Conservation (phyloP, 768 basidiomycete genomes). For the Leucocoprinus sp. region DNA sequence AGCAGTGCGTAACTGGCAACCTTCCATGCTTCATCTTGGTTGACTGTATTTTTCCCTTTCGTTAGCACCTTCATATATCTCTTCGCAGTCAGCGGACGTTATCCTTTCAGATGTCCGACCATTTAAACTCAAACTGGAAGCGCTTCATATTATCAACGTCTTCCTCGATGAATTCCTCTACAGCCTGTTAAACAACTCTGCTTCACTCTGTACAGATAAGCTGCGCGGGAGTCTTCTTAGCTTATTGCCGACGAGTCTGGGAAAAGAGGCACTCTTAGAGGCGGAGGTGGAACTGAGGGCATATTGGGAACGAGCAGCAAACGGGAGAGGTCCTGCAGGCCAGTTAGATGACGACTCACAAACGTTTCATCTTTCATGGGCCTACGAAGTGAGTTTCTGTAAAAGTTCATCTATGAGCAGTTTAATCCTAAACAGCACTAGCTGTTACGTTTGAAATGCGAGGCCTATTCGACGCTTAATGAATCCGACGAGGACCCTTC, state of each 20-base stretch:
- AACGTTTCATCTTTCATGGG: conserved; percentile 65
- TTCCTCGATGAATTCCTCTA: conserved; percentile 80
- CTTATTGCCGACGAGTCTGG: conserved; percentile 71
- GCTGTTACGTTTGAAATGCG: conserved; percentile 80
- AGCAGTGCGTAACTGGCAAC: conserved; percentile 27
- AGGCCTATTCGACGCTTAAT: conserved; percentile 80
- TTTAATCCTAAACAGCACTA: conserved; percentile 19
- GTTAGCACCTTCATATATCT: conserved; percentile 68
- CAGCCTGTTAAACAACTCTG: conserved; percentile 56
- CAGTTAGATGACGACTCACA: conserved; percentile 42
- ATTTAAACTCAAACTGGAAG: conserved; percentile 74
- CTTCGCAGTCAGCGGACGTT: conserved; percentile 77
- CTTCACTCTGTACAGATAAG: conserved; percentile 65
- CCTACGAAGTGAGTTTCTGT: conserved; percentile 53
- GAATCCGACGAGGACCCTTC: conserved; percentile 70
- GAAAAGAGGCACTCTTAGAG: conserved; percentile 87
- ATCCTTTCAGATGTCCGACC: conserved; percentile 90
- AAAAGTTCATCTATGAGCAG: conserved; percentile 4
- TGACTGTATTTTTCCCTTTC: conserved; percentile 9
- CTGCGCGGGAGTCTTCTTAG: conserved; percentile 65
- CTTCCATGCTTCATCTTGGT: conserved; percentile 4
- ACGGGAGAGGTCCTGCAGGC: conserved; percentile 22
- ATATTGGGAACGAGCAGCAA: conserved; percentile 69
- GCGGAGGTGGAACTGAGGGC: conserved; percentile 89
- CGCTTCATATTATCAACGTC: conserved; percentile 73